phyloP scores from a whole-genome alignment of 768 basidiomycete species.

The Nidularia sp. region DNA sequence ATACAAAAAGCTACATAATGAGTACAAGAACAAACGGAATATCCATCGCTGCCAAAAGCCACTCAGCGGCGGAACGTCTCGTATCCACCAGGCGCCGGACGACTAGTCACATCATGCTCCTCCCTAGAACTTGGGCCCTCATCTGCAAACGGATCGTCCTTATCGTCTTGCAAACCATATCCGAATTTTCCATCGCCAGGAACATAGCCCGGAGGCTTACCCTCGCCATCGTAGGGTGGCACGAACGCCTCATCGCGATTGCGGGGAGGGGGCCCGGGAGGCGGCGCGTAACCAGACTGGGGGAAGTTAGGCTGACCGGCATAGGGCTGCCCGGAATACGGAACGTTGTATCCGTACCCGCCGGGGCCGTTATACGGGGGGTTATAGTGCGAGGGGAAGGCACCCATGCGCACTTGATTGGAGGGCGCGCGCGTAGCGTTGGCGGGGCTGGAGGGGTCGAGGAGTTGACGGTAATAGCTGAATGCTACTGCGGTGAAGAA shows the following conservation, averaged over 20 bases:
- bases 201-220: constrained; percentile 48
- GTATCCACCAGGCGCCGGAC: constrained; percentile 29
- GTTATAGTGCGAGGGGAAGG: constrained; percentile 50
- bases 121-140: constrained; percentile 24
- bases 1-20: too few species aligned
- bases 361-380: constrained; percentile 51
- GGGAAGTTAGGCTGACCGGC: constrained; percentile 7
- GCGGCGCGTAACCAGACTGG: constrained; percentile 32
- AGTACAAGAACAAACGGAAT: too few species aligned
- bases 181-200: constrained; percentile 24
- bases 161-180: constrained; percentile 29
- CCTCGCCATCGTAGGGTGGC: constrained; percentile 23
- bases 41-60: too few species aligned
- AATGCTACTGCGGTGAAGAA: constrained; percentile 68
- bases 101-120: constrained; percentile 42
- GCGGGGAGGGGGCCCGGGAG: constrained; percentile 44
- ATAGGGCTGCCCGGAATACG: constrained; percentile 17
- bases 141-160: constrained; percentile 57
- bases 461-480: constrained; percentile 70
- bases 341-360: constrained; percentile 21
- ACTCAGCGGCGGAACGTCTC: constrained; percentile 14
- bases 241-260: constrained; percentile 28
- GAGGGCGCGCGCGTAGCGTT: constrained; percentile 47
- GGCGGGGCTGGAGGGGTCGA: constrained; percentile 59
- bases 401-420: constrained; percentile 28